Percentiles rank a stretch among this genome's conserved stretches.
Evolutionary conservation across 331 rosid species (phyloP).

Genomic region (Spiraea crenata): DNA sequence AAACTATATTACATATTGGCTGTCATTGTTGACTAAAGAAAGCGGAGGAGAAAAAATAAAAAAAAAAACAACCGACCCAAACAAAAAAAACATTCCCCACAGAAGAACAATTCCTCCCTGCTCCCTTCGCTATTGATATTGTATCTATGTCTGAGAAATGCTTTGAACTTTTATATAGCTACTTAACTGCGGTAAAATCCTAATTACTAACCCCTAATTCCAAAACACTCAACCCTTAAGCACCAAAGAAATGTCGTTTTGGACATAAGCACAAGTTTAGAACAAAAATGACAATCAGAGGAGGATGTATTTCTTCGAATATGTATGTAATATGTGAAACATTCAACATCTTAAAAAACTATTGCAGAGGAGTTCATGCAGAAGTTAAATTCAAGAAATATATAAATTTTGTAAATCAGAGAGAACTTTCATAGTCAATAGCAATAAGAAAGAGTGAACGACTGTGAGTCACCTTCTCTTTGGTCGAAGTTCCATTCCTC

Average conservation of each 20-base stretch:
- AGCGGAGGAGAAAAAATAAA: too few relatives aligned
- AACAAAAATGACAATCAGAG: neutral
- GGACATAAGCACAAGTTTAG: neutral
- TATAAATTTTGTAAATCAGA: conserved; percentile 10
- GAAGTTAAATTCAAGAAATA: neutral
- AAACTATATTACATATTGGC: neutral
- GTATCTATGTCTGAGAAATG: neutral
- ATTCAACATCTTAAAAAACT: neutral
- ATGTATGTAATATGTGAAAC: neutral
- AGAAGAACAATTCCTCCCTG: neutral
- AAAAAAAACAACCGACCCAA: too few relatives aligned
- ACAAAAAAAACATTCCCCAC: neutral
- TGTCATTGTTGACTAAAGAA: neutral
- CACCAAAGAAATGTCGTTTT: neutral
- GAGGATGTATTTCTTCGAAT: neutral
- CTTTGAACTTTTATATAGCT: neutral
- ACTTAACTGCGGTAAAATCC: neutral
- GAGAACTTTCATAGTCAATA: conserved; percentile 13
- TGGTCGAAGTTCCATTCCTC: conserved; percentile 45
- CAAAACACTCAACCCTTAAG: neutral
- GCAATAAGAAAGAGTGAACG: conserved; percentile 5
- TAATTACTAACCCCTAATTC: neutral
- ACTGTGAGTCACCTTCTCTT: conserved; percentile 49
- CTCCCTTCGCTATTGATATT: neutral
- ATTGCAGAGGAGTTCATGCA: neutral